phyloP scores from a whole-genome alignment of 495 filamentous ascomycete species.

The Bombardia bombarda region DNA sequence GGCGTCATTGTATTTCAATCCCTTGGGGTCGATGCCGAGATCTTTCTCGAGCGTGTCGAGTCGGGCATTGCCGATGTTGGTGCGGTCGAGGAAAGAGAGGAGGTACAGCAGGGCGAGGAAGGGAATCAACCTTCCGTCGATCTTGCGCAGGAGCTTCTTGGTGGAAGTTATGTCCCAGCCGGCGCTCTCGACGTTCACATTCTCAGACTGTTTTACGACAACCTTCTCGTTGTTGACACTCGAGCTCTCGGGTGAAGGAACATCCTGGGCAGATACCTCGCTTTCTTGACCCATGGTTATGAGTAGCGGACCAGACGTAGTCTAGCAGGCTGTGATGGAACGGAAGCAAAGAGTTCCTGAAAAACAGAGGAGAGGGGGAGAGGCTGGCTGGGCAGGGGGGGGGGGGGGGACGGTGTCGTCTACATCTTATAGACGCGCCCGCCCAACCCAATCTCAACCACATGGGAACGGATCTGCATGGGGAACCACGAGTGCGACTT shows the following conservation, averaged over 20 bases:
- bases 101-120: conserved; percentile 47
- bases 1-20: conserved; percentile 59
- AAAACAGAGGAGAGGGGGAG: no score
- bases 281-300: no score
- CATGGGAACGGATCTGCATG: no score
- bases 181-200: conserved; percentile 13
- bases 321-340: no score
- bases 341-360: no score
- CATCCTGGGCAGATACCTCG: conserved; percentile 17
- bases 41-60: conserved; percentile 57
- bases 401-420: no score
- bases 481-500: no score
- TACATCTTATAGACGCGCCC: no score
- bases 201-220: conserved; percentile 9
- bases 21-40: conserved; percentile 46
- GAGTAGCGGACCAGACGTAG: no score
- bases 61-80: conserved; percentile 76
- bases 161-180: conserved; percentile 19
- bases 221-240: conserved; percentile 24
- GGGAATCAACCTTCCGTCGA: conserved; percentile 44
- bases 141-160: conserved; percentile 40
- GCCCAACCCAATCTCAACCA: no score
- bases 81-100: conserved; percentile 70
- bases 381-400: no score
- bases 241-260: conserved; percentile 21